Evolutionary conservation across 495 filamentous ascomycete genomes (phyloP).

Genomic region (Aspergillus affinis): DNA sequence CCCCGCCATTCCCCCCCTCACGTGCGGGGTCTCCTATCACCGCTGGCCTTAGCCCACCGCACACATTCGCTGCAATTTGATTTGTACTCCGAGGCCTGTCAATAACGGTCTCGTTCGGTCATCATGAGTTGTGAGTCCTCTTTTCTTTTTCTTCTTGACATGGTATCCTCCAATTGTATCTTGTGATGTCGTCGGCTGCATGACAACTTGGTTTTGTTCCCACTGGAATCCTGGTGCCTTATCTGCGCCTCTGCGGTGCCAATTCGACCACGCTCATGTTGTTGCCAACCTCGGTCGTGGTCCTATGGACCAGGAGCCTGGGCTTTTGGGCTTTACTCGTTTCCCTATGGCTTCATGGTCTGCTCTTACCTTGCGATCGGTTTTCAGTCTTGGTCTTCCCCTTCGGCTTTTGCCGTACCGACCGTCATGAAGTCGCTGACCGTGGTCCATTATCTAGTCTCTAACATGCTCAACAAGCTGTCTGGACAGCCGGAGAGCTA

Average conservation of each 20-base stretch:
- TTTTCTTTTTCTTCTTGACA: conserved; percentile 6
- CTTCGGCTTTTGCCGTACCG: neutral
- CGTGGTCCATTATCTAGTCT: conserved; percentile 53
- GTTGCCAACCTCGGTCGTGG: conserved; percentile 9
- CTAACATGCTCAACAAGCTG: conserved; percentile 94
- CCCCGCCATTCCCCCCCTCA: conserved; percentile 22
- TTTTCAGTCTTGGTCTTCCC: neutral
- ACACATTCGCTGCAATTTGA: conserved; percentile 3
- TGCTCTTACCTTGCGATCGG: conserved; percentile 3
- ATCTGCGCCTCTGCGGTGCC: conserved; percentile 11
- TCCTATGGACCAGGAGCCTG: conserved; percentile 12
- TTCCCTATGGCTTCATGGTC: conserved; percentile 19
- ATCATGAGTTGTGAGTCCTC: conserved; percentile 50
- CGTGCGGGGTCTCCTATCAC: conserved; percentile 25
- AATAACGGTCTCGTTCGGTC: conserved; percentile 13
- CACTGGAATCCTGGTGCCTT: conserved; percentile 20
- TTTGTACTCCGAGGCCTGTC: conserved; percentile 7
- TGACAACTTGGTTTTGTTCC: conserved; percentile 8
- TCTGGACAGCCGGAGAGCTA: conserved; percentile 97
- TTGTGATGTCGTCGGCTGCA: conserved; percentile 1
- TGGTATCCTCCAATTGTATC: neutral
- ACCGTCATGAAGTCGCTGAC: conserved; percentile 30
- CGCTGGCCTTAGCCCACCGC: conserved; percentile 23
- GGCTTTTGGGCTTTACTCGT: conserved; percentile 10
- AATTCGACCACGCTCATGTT: conserved; percentile 10